Conservation (phyloP, 352 stramenopile genomes). For the Globisporangium perplexum region DNA sequence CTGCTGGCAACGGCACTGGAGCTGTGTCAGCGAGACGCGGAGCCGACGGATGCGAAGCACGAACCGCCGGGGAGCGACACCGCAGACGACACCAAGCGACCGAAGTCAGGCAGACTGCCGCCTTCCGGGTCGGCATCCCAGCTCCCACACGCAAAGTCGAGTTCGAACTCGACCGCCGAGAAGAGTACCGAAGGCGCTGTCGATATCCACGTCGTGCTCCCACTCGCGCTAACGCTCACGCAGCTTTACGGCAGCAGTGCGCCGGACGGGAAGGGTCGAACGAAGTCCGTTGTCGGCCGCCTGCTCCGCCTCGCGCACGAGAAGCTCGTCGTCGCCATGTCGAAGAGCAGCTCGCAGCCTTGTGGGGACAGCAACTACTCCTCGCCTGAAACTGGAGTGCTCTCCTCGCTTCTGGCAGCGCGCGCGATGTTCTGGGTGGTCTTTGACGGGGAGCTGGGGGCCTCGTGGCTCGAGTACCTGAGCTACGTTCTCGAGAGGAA, state of each 20-base stretch:
- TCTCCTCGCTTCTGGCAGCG: constrained; percentile 8
- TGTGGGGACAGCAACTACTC: background rate
- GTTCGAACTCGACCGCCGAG: background rate
- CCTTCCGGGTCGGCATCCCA: background rate
- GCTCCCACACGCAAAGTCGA: background rate
- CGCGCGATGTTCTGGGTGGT: constrained; percentile 32
- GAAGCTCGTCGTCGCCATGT: constrained; percentile 4
- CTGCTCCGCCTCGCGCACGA: constrained; percentile 30
- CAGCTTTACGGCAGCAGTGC: constrained; percentile 42
- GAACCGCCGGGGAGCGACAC: too few relatives aligned
- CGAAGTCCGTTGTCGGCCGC: constrained; percentile 30
- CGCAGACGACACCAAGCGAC: background rate
- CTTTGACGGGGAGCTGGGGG: constrained; percentile 34
- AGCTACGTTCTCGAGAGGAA: constrained; percentile 17
- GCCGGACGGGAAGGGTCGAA: constrained; percentile 24
- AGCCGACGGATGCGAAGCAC: background rate
- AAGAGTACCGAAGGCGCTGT: constrained; percentile 6
- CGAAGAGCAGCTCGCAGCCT: background rate
- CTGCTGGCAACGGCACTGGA: constrained; percentile 25
- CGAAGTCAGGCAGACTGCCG: background rate
- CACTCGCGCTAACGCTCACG: constrained; percentile 29
- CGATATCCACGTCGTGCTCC: constrained; percentile 21
- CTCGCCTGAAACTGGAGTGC: too few relatives aligned
- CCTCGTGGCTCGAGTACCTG: constrained; percentile 36
- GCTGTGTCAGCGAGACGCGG: constrained; percentile 8